Evolutionary conservation across 1,139 yeast species (phyloP).

Genomic region (Meyerozyma elateridarum): DNA sequence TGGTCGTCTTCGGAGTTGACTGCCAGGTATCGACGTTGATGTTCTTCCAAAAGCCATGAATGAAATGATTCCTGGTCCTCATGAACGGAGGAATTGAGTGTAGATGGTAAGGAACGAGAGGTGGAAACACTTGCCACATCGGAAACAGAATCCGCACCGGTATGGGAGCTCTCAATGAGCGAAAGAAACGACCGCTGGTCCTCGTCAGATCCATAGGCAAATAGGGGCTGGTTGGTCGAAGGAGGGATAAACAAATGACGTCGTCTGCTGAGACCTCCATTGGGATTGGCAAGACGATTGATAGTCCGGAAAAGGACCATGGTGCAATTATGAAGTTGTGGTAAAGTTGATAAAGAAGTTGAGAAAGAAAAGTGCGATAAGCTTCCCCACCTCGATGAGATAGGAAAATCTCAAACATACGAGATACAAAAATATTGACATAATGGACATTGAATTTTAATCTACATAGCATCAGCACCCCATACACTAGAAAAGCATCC

Average conservation of each 20-base stretch:
- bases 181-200: conserved; percentile 65
- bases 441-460: too few species aligned
- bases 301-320: conserved; percentile 43
- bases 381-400: too few species aligned
- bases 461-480: too few species aligned
- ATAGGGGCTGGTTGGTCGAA: conserved; percentile 62
- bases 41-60: conserved; percentile 64
- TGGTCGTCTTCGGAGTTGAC: conserved; percentile 16
- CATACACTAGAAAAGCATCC: conserved; percentile 54
- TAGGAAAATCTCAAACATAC: too few species aligned
- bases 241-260: conserved; percentile 62
- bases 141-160: conserved; percentile 35
- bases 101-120: conserved; percentile 61
- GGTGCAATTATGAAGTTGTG: too few species aligned
- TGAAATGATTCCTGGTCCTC: conserved; percentile 51
- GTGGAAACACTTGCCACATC: conserved; percentile 52
- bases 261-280: conserved; percentile 33
- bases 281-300: conserved; percentile 40
- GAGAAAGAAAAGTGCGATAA: too few species aligned
- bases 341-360: too few species aligned
- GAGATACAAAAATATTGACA: too few species aligned
- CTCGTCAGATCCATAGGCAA: conserved; percentile 54
- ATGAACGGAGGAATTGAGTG: conserved; percentile 47
- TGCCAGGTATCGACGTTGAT: conserved; percentile 52
- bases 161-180: conserved; percentile 35